Base-by-base conservation (phyloP, 2,329 filamentous ascomycete species). In the Ceratocystis alfenasii region DNA sequence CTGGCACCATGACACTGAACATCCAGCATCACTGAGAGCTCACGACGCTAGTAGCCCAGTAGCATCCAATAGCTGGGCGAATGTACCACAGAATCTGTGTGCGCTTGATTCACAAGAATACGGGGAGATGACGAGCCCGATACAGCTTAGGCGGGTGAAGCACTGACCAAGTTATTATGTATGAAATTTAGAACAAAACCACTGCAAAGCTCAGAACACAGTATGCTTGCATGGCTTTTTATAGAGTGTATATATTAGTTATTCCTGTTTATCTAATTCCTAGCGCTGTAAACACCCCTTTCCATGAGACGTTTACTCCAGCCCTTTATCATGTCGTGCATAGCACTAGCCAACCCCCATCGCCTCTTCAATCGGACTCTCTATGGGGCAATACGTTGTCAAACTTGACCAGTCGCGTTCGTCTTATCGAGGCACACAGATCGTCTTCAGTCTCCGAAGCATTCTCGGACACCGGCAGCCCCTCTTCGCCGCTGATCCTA, bases 391-490 rank as follows among this genome's bases (percentile, higher is more conserved):
- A 64, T 15, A 53, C 62, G 5, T 41, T 25, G 25, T 63, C 62
- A 50, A 66, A 66, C 36, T 63, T 66, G 53, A 66, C 57, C 12
- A 59, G 22, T 1, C 65, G 50, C 5, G 50, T 50, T 25, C 61
- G 63, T 36, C 55, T 65, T 28, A 28, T 25, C 44, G 63, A 61
- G 6, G 5, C 20, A 48, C 55, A n/a, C 25, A 5, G 15, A 30
- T n/a, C 55, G 8, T 30, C 30, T 7, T 59, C 28, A 25, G 15
- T 20, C 28, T 41, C 36, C 3, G 36, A 41, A 15, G 46, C 45
- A 45, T 36, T 20, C n/a, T 12, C 45, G 17, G 28, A 36, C 28
- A 12, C 65, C 20, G 50, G 48, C 61, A 59, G 28, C 20, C n/a
- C 48, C 44, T 17, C 28, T 2, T 6, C n/a, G 1, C n/a, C 41